These are phyloP conservation scores for Dactylonectria macrodidyma DNA, from an alignment of 2,329 filamentous ascomycete genomes.

Conservation along the genomic window DNA sequence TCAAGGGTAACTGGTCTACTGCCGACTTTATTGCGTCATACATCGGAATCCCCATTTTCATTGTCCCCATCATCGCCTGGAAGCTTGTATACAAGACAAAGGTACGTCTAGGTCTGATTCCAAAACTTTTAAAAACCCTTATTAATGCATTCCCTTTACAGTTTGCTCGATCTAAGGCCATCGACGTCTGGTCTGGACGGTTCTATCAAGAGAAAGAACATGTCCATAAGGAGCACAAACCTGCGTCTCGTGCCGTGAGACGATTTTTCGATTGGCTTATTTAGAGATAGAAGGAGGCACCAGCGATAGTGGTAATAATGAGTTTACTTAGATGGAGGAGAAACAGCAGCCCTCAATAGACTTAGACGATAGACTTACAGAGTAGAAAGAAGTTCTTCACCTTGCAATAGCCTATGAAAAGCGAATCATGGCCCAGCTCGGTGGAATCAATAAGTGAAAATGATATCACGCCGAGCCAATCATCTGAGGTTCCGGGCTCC, in stretches of 20 bases:
- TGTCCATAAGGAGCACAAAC: constrained; percentile 5
- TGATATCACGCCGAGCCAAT: neutral
- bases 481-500: neutral
- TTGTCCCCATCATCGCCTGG: constrained; percentile 73
- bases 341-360: neutral
- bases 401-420: neutral
- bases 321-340: neutral
- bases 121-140: neutral
- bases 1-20: constrained; percentile 74
- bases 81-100: constrained; percentile 58
- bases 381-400: neutral
- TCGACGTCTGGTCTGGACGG: constrained; percentile 62
- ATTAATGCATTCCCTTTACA: constrained; percentile 5
- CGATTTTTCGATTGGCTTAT: neutral
- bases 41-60: constrained; percentile 74
- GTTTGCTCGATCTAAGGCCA: constrained; percentile 59
- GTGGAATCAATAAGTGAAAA: neutral
- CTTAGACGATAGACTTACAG: neutral
- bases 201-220: constrained; percentile 25
- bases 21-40: constrained; percentile 76
- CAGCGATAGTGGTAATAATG: neutral
- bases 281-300: neutral
- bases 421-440: neutral
- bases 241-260: neutral
- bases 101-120: neutral